A percentile compares a stretch with the other conserved stretches of the same genome.
phyloP scores from a whole-genome alignment of 2,329 filamentous ascomycete genomes.

The Fusarium sp. region DNA sequence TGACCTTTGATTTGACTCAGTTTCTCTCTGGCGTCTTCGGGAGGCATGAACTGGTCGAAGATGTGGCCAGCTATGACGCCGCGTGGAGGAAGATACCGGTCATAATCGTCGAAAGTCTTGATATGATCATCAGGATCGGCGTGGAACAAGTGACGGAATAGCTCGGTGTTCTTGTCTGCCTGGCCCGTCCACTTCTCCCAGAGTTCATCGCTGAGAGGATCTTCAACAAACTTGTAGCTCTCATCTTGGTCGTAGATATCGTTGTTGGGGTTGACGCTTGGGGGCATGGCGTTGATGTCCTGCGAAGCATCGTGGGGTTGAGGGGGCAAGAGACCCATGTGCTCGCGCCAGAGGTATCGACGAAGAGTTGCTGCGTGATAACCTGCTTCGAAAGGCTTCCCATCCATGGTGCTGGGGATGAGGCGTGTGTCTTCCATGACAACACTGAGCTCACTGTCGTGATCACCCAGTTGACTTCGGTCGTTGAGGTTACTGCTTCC shows the following conservation, averaged over 20 bases:
- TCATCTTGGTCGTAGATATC: conserved; percentile 69
- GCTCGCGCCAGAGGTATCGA: conserved; percentile 88
- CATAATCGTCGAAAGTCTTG: conserved; percentile 90
- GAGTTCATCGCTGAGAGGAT: conserved; percentile 74
- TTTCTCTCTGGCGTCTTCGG: conserved; percentile 77
- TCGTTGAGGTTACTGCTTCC: conserved; percentile 94
- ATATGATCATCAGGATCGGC: conserved; percentile 88
- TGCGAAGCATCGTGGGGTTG: conserved; percentile 74
- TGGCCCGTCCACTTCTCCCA: conserved; percentile 75
- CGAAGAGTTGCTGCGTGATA: conserved; percentile 84
- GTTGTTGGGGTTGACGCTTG: conserved; percentile 72
- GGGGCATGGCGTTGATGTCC: conserved; percentile 79
- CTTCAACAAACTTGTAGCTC: conserved; percentile 71
- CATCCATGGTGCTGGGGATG: conserved; percentile 80
- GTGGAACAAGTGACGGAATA: conserved; percentile 85
- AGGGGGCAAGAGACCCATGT: conserved; percentile 81
- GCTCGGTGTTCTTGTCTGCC: conserved; percentile 75
- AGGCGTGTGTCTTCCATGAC: conserved; percentile 85
- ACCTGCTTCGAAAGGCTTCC: conserved; percentile 79
- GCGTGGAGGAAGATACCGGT: conserved; percentile 76
- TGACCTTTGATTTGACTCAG: conserved; percentile 86
- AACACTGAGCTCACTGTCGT: conserved; percentile 91
- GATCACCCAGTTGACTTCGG: conserved; percentile 84
- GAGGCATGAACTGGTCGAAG: conserved; percentile 80
- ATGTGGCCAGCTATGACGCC: conserved; percentile 86